Percentiles rank a stretch among this genome's conserved stretches.
These are phyloP conservation scores for Cytospora mali DNA, from an alignment of 2,329 filamentous ascomycete species.

Conservation along the genomic window DNA sequence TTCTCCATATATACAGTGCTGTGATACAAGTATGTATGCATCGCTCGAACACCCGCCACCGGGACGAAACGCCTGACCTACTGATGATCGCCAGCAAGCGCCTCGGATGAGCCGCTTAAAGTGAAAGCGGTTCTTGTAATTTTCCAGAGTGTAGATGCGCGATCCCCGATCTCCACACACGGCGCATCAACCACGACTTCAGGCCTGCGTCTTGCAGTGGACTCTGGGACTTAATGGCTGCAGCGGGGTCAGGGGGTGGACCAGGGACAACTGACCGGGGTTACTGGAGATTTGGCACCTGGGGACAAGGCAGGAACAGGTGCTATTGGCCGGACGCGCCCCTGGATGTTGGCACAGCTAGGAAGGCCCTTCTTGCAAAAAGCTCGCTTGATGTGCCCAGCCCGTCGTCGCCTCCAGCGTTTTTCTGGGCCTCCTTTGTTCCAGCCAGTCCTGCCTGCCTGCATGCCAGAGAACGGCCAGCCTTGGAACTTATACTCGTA, in stretches of 20 bases:
- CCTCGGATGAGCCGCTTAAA: constrained; percentile 7
- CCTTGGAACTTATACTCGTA: neutral
- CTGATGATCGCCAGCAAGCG: neutral
- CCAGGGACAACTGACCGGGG: constrained; percentile 11
- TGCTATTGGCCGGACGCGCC: constrained; percentile 19
- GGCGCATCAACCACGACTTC: neutral
- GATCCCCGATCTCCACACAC: neutral
- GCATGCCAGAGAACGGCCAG: neutral
- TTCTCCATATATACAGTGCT: no score
- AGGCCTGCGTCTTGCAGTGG: constrained; percentile 1
- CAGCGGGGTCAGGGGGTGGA: constrained; percentile 24
- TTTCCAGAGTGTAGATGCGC: neutral
- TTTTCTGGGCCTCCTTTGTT: neutral
- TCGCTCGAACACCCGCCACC: neutral
- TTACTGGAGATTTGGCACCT: constrained; percentile 23
- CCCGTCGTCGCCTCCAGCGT: neutral
- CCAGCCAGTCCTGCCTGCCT: no score
- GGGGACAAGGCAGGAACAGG: neutral
- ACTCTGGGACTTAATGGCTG: constrained; percentile 8
- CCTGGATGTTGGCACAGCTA: constrained; percentile 1
- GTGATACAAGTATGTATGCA: neutral
- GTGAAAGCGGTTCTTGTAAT: constrained; percentile 5
- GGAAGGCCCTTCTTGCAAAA: constrained; percentile 16
- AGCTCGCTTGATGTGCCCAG: constrained; percentile 7
- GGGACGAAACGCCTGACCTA: neutral